Base-by-base conservation (phyloP, 192 early-diverging fungal species). In the Entomortierella beljakovae region DNA sequence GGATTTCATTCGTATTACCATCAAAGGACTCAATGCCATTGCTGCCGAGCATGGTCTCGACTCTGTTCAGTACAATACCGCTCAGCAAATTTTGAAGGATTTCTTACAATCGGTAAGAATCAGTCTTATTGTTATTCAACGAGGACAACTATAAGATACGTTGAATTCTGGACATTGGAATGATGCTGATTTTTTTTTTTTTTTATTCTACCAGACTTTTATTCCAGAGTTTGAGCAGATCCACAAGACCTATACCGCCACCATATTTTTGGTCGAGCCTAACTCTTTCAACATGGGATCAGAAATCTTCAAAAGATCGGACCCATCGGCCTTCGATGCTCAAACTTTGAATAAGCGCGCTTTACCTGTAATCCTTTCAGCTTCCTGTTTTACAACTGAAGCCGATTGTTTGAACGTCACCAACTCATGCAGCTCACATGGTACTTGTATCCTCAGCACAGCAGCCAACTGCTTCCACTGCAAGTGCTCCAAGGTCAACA, bases 191-290 rank as follows among this genome's bases (percentile, higher is more conserved):
- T 29, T 25, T 49, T 49, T 62, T 49, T 52, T 64, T 49, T 50
- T n/a, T 48, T 33, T 52, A 9, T 26, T 3, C 32, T 20, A 26
- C 0, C 60, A 79, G 75, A 64, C 68, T 9, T 65, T 79, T 22
- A 70, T 79, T 23, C 75, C 75, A 1, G 62, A 79, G 56, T 79
- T 70, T 65, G 75, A 70, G 51, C 67, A 79, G 57, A 79, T 79
- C 31, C 75, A 79, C 75, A 70, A 79, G 51, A 65, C 66, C 0
- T 79, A 65, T 35, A 79, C 75, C 40, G 34, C 75, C 9, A 79
- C 75, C 57, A 65, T 79, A 49, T 57, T 79, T 26, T 42, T 70
- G 57, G 60, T 79, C n/a, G 66, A 43, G 8, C 75, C 67, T 37
- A 59, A 10, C 31, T 32, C 55, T 20, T 48, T 26, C 1, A 56